Conservation (phyloP, 192 early-diverging fungal genomes). For the Umbelopsis sp. region DNA sequence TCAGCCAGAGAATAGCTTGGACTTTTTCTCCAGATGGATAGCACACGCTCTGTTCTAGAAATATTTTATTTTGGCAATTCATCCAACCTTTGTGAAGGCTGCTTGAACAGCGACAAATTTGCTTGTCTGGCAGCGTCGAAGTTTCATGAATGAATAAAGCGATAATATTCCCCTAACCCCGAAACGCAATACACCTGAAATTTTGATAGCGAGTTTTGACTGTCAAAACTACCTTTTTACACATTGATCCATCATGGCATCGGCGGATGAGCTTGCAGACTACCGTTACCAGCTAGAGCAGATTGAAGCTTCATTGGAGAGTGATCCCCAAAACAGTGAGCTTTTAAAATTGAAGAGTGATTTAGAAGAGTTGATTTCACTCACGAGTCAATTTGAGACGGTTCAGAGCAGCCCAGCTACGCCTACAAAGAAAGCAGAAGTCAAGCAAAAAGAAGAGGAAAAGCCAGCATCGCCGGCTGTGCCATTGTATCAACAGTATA, state of each 20-base stretch:
- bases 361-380: conserved; percentile 69
- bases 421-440: conserved; percentile 20
- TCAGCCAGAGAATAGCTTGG: conserved; percentile 77
- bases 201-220: too few species aligned
- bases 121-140: too few species aligned
- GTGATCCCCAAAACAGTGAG: conserved; percentile 71
- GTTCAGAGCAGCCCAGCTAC: conserved; percentile 36
- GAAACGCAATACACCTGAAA: too few species aligned
- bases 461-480: conserved; percentile 24
- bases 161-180: too few species aligned
- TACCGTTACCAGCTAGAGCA: conserved; percentile 73
- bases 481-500: conserved; percentile 38
- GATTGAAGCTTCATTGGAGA: conserved; percentile 69
- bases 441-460: background rate
- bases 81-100: background rate
- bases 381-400: conserved; percentile 50
- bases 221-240: too few species aligned
- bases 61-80: background rate
- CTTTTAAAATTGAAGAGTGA: conserved; percentile 66
- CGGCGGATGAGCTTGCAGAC: conserved; percentile 54
- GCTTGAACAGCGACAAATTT: too few species aligned
- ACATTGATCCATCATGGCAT: conserved; percentile 30
- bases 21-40: conserved; percentile 88
- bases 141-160: too few species aligned
- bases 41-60: background rate